Evolutionary conservation across 208 protist genomes (phyloP).

Genomic region (Perkinsela sp.): DNA sequence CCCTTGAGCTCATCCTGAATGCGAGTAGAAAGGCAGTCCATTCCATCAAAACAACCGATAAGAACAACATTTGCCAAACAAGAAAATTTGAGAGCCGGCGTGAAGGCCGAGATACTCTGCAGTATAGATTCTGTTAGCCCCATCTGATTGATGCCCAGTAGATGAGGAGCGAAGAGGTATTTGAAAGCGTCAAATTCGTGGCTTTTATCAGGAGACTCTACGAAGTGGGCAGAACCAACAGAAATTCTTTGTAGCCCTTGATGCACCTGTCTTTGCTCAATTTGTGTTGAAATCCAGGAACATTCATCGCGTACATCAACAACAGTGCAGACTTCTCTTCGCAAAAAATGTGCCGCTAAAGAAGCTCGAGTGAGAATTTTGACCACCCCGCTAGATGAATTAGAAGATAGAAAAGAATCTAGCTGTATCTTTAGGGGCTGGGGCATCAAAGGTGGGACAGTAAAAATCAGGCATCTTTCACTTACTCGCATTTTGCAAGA

Average conservation of each 20-base stretch:
- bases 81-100: too few species aligned
- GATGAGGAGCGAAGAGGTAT: too few species aligned
- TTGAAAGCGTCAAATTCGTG: not conserved
- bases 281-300: not conserved
- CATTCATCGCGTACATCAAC: not conserved
- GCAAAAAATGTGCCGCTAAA: not conserved
- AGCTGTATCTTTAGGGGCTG: not conserved
- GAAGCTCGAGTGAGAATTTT: not conserved
- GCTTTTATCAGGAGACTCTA: not conserved
- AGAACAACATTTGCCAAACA: too few species aligned
- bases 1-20: too few species aligned
- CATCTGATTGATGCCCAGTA: too few species aligned
- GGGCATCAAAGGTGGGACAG: not conserved
- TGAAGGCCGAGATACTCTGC: too few species aligned
- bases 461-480: not conserved
- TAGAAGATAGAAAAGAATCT: not conserved
- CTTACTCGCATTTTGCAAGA: not conserved
- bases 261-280: not conserved
- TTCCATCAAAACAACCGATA: too few species aligned
- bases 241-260: not conserved
- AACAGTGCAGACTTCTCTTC: not conserved
- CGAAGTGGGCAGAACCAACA: not conserved
- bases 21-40: too few species aligned
- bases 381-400: not conserved
- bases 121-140: too few species aligned